Conservation (phyloP, 345 rosid species). For the Gossypium bickii region DNA sequence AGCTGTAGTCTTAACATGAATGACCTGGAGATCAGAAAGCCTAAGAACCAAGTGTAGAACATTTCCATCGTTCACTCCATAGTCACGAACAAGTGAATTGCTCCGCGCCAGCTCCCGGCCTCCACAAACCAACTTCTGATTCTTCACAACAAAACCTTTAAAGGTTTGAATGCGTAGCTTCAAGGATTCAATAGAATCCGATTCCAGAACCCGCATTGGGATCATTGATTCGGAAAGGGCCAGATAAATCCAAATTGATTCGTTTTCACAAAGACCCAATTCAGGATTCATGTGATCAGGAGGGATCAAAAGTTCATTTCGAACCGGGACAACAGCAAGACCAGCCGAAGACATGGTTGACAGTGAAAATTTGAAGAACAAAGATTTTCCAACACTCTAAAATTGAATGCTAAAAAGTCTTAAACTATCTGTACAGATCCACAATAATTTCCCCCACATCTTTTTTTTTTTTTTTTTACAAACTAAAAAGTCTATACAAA, state of each 20-base stretch:
- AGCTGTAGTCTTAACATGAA: constrained; percentile 48
- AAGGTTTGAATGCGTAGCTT: constrained; percentile 62
- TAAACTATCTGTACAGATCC: constrained; percentile 13
- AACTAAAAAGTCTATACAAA: background rate
- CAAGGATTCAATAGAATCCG: constrained; percentile 66
- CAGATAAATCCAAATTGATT: constrained; percentile 49
- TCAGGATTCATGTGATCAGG: constrained; percentile 22
- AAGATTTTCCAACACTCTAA: background rate
- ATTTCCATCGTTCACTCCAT: constrained; percentile 65
- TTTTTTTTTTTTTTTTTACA: background rate
- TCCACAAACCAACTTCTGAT: constrained; percentile 65
- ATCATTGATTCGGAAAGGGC: constrained; percentile 32
- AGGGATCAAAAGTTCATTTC: constrained; percentile 33
- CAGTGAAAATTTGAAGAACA: background rate
- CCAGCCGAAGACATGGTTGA: constrained; percentile 52
- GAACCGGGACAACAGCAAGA: constrained; percentile 41
- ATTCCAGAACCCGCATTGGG: constrained; percentile 54
- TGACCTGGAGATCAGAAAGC: constrained; percentile 66
- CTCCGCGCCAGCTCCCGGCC: constrained; percentile 69
- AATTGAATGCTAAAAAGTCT: background rate
- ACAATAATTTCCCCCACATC: constrained; percentile 16
- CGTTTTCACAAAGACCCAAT: constrained; percentile 26
- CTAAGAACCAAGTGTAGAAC: constrained; percentile 71
- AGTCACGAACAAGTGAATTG: constrained; percentile 62
- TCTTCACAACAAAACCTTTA: constrained; percentile 65